Conservation (phyloP, 2,329 filamentous ascomycete genomes). For the Fusarium multiceps region DNA sequence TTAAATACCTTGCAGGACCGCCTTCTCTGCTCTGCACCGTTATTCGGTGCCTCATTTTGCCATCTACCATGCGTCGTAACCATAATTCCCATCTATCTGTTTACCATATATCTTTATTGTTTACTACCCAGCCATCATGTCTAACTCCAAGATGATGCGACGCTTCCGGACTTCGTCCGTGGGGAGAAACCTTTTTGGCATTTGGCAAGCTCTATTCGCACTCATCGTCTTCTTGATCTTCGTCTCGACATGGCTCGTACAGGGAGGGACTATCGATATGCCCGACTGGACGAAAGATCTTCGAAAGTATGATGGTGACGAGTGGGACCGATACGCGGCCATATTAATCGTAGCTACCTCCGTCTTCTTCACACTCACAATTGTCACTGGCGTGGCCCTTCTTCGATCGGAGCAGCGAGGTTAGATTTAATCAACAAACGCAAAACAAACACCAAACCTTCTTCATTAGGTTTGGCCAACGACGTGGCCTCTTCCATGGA, state of each 20-base stretch:
- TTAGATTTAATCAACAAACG: neutral
- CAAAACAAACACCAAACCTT: neutral
- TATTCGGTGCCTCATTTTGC: neutral
- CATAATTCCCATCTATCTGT: neutral
- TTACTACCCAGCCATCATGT: neutral
- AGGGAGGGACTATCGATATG: constrained; percentile 5
- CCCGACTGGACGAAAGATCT: constrained; percentile 32
- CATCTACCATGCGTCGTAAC: neutral
- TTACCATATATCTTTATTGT: neutral
- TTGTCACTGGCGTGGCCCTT: constrained; percentile 7
- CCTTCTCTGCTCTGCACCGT: neutral
- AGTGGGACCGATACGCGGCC: constrained; percentile 12
- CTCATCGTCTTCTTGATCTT: constrained; percentile 19
- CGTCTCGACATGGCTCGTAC: constrained; percentile 6
- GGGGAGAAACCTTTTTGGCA: neutral
- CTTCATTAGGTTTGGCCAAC: neutral
- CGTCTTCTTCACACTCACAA: constrained; percentile 2
- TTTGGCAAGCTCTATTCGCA: constrained; percentile 12
- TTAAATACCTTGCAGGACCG: neutral
- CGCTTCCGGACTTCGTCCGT: neutral
- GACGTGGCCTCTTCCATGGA: neutral
- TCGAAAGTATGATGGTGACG: constrained; percentile 15
- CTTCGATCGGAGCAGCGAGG: neutral
- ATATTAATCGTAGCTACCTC: constrained; percentile 10
- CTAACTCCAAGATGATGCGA: neutral